Evolutionary conservation across 257 asterid genomes (phyloP).

Genomic region (Przewalskia tangutica): DNA sequence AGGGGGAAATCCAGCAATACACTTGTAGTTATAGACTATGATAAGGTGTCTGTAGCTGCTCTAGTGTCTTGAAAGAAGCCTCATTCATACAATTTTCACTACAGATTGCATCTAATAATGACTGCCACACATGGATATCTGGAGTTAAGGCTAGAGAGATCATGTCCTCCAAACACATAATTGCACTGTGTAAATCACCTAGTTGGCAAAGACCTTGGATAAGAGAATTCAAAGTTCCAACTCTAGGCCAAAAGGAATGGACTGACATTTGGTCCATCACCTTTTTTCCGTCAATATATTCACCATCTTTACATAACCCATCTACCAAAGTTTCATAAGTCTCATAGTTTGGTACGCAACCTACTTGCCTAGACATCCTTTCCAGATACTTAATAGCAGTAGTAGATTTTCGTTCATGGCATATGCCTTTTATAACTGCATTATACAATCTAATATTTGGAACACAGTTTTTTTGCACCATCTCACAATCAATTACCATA

Average conservation of each 20-base stretch:
- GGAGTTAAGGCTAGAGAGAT: slow-evolving; percentile 60
- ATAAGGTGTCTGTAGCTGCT: slow-evolving; percentile 4
- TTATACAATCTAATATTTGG: slow-evolving; percentile 55
- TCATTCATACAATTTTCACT: slow-evolving; percentile 14
- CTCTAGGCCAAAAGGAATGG: slow-evolving; percentile 44
- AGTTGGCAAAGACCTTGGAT: slow-evolving; percentile 54
- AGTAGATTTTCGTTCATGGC: slow-evolving; percentile 26
- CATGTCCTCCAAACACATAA: slow-evolving; percentile 86
- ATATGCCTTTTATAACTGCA: slow-evolving; percentile 53
- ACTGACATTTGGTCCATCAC: slow-evolving; percentile 59
- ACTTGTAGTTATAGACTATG: neutral
- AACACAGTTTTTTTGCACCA: slow-evolving; percentile 42
- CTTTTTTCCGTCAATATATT: slow-evolving; percentile 56
- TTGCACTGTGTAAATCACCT: slow-evolving; percentile 50
- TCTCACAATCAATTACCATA: slow-evolving; percentile 51
- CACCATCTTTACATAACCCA: slow-evolving; percentile 60
- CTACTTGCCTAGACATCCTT: slow-evolving; percentile 47
- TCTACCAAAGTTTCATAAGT: slow-evolving; percentile 48
- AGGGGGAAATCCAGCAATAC: neutral
- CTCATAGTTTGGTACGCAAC: slow-evolving; percentile 54
- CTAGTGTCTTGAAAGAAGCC: slow-evolving; percentile 10
- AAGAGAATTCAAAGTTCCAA: slow-evolving; percentile 33
- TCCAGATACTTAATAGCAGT: slow-evolving; percentile 41
- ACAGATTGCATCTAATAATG: slow-evolving; percentile 53
- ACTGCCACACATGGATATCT: slow-evolving; percentile 45